Conservation (phyloP, 2,329 filamentous ascomycete genomes). For the Colletotrichum lini region DNA sequence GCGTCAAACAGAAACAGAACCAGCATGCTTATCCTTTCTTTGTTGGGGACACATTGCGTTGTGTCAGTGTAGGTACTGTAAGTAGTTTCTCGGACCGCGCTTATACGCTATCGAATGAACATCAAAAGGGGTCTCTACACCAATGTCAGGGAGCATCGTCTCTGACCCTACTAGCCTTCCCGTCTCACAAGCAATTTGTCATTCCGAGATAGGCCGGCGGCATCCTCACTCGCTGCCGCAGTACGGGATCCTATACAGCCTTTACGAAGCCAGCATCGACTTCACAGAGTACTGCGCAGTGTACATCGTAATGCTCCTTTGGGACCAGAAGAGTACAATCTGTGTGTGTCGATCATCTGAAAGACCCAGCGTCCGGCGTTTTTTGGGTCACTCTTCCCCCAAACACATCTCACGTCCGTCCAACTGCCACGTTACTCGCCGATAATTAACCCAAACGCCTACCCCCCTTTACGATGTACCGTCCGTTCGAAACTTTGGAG, state of each 20-base stretch:
- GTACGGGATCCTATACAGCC: not conserved
- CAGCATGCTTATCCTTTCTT: conserved; percentile 1
- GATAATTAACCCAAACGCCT: not conserved
- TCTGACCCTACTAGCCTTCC: not conserved
- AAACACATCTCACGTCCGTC: not conserved
- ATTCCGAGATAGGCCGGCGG: not conserved
- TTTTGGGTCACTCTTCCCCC: not conserved
- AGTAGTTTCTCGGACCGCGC: not conserved
- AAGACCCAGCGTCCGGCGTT: not conserved
- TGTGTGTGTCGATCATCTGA: conserved; percentile 15
- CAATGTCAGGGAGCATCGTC: not conserved
- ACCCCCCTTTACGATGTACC: not conserved
- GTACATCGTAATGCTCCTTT: no score
- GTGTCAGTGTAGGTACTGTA: not conserved
- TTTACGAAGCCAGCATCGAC: not conserved
- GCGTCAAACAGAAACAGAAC: not conserved
- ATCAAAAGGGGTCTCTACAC: not conserved
- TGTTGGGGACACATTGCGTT: not conserved
- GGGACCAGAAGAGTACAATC: no score
- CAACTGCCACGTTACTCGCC: not conserved
- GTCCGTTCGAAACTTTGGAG: not conserved
- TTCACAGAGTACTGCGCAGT: no score
- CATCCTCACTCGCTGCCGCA: not conserved
- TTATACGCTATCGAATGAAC: not conserved
- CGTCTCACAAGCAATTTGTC: not conserved